phyloP scores from a whole-genome alignment of 306 rosid species.

The Pterocarpus santalinus region DNA sequence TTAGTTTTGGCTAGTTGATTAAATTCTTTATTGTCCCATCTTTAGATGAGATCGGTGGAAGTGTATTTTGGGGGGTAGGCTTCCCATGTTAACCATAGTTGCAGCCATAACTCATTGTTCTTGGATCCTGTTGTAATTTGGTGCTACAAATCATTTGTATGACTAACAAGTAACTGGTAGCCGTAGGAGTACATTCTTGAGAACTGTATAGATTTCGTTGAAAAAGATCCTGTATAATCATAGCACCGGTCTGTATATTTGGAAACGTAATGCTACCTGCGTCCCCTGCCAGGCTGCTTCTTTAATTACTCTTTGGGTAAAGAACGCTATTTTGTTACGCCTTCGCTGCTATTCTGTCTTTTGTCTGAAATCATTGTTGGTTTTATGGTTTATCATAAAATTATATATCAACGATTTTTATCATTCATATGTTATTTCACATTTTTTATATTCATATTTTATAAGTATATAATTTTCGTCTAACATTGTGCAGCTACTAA shows the following conservation, averaged over 20 bases:
- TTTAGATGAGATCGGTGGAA: conserved; percentile 19
- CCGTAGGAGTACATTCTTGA: conserved; percentile 5
- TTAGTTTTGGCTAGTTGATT: conserved; percentile 20
- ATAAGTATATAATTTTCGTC: no score
- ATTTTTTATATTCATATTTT: no score
- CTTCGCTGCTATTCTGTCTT: neutral
- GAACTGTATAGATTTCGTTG: conserved; percentile 2
- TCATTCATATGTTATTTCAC: no score
- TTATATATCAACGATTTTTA: no score
- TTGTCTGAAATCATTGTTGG: neutral
- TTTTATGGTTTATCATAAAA: no score
- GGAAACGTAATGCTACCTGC: neutral
- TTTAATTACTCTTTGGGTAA: neutral
- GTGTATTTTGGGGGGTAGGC: conserved; percentile 40
- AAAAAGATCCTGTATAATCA: neutral
- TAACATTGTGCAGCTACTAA: no score
- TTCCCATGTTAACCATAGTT: conserved; percentile 16
- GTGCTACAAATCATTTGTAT: neutral
- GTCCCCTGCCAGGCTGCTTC: neutral
- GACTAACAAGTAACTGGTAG: conserved; percentile 7
- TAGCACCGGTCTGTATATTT: neutral
- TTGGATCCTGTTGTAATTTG: conserved; percentile 4
- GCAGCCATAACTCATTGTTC: neutral
- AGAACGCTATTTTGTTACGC: neutral
- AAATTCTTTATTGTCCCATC: conserved; percentile 21